Base-by-base conservation (phyloP, 106 monocot species). In the Platanthera guangdongensis region DNA sequence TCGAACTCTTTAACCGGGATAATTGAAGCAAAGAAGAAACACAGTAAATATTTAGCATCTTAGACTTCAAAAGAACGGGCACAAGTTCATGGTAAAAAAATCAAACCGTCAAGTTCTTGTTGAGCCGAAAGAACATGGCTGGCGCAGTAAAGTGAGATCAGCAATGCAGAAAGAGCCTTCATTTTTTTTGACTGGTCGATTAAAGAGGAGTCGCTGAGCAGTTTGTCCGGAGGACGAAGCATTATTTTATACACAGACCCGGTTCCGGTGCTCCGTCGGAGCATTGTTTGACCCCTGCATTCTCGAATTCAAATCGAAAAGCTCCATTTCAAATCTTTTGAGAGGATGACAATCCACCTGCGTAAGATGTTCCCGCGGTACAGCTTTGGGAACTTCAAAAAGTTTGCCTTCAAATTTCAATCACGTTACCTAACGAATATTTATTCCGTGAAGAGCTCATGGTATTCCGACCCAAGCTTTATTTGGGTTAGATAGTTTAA, bases 71-170 rank as follows among this genome's bases (percentile, higher is more conserved):
- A 8, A 14, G 14, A 53, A 53, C 53, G 53, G 14, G 14, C 53
- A 53, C 8, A 53, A 53, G 14, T 4, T 14, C 53, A 53, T 8
- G 53, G 39, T 39, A 39, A 39, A 39, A 25, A 25, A 39, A 39
- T 39, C 53, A 65, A 45, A 69, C 69, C 69, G 46, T 69, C 69
- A 46, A 45, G 69, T 45, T 69, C 69, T 46, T 69, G 39, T 39
- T 65, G 65, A 30, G 55, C 53, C 18, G 55, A 13, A 57, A 75
- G 30, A 39, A 19, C 55, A 32, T n/a, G 15, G 45, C 53, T 51
- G 57, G 49, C 15, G 75, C 48, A 75, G 75, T n/a, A 57, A 55
- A 75, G 75, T 30, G 13, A 54, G 39, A 75, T 32, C 14, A 75
- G 55, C 57, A 75, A 15, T 15, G 45, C 55, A 75, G 12, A 4